Evolutionary conservation across 805 yeast genomes (phyloP), one percentile per base, ranked within the genome.

Genomic region (Candida germanica): DNA sequence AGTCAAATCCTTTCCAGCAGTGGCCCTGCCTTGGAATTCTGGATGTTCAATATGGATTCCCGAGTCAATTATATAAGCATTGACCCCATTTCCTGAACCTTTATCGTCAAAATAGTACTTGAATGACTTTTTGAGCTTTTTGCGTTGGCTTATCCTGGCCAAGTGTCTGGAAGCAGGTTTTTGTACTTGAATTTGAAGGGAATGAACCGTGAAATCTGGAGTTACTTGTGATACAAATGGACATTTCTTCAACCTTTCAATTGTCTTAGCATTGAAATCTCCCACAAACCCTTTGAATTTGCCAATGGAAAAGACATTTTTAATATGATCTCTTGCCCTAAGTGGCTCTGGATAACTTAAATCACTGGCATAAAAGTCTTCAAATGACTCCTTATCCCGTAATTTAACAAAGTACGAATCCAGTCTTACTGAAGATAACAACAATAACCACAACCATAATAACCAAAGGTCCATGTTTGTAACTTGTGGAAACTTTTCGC

Each of bases 61-160:
- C 1, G 95, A 83, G 58, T 89, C 98, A 33, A 88, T 68, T 21
- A 89, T 76, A 55, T 89, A 89, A 0, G 80, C 94, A 41, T 75
- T 73, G 1, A 87, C 85, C 18, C 69, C 75, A 35, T 64, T 62
- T 0, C 95, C 95, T 29, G 58, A 56, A 17, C 55, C 56, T 0
- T 59, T 56, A 0, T 53, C 52, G 31, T 77, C 74, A 48, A 72
- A 83, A 50, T 75, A 84, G 11, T 68, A 54, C 14, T 63, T 60
- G 20, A 39, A 19, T 11, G 39, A 32, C 28, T 44, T 33, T 35
- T 36, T 40, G 18, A 58, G 30, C 23, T 44, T 36, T 47, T 61
- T 59, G 18, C 68, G 60, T 42, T 79, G 78, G 0, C 87, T 80
- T 5, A 83, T 48, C 27, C 87, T 57, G 0, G 79, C 83, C 39